These are phyloP conservation scores for Colletotrichum tropicicola DNA, from an alignment of 2,329 filamentous ascomycete species.

Conservation along the genomic window DNA sequence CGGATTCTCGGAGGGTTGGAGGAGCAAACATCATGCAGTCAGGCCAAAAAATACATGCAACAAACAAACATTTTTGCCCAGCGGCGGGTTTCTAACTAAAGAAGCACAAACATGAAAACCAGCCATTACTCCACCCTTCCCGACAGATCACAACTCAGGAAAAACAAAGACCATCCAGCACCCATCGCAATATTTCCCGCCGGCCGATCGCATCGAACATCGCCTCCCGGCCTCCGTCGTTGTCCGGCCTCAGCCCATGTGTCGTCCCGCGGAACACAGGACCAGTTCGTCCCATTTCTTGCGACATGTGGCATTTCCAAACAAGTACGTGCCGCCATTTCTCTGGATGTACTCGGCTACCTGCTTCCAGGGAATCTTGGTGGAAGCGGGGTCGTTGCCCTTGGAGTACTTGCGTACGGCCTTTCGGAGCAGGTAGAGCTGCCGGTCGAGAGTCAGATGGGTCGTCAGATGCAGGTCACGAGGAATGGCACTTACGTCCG, in stretches of 20 bases:
- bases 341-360: constrained; percentile 62
- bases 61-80: constrained; percentile 19
- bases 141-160: constrained; percentile 1
- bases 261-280: not conserved
- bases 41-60: not conserved
- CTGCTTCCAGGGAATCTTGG: constrained; percentile 64
- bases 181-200: not conserved
- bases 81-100: constrained; percentile 26
- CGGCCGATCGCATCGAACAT: not conserved
- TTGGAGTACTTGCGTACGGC: constrained; percentile 51
- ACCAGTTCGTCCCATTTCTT: constrained; percentile 63
- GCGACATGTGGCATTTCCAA: constrained; percentile 66
- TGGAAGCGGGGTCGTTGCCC: constrained; percentile 37
- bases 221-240: no score
- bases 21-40: not conserved
- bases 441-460: not conserved
- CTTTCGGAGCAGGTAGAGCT: constrained; percentile 55
- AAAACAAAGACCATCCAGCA: not conserved
- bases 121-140: constrained; percentile 5
- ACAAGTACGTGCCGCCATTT: constrained; percentile 65
- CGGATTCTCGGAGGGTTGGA: not conserved
- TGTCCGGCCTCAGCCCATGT: not conserved
- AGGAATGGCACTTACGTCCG: constrained; percentile 65
- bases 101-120: constrained; percentile 8
- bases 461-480: no score